Percentiles rank a stretch among this genome's conserved stretches.
phyloP scores from a whole-genome alignment of 345 rosid genomes.

The Pistacia integerrima region DNA sequence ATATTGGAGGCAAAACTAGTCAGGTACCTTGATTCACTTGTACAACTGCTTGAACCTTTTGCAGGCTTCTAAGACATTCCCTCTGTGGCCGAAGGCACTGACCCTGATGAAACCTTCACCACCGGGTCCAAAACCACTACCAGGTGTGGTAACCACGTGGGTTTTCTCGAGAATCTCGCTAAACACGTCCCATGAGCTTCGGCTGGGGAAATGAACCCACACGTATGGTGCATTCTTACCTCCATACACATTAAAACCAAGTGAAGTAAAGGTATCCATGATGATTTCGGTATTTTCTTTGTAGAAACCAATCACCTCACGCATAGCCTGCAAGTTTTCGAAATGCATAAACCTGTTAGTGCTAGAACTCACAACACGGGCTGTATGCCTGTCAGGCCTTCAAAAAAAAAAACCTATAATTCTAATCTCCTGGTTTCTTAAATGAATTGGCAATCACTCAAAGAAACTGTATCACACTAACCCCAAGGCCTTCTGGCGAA shows the following conservation, averaged over 20 bases:
- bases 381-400: background rate
- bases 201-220: conserved; percentile 97
- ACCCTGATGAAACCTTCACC: conserved; percentile 95
- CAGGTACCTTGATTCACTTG: background rate
- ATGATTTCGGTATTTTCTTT: conserved; percentile 86
- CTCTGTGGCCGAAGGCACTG: conserved; percentile 92
- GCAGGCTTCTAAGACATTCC: conserved; percentile 86
- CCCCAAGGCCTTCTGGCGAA: conserved; percentile 80
- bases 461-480: conserved; percentile 26
- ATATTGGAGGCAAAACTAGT: background rate
- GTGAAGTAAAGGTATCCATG: conserved; percentile 72
- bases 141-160: conserved; percentile 91
- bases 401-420: background rate
- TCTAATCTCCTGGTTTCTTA: background rate
- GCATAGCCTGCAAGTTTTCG: conserved; percentile 68
- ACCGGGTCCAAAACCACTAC: conserved; percentile 95
- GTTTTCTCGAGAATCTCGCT: conserved; percentile 89
- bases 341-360: conserved; percentile 7
- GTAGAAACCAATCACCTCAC: conserved; percentile 83
- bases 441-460: background rate
- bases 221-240: conserved; percentile 92
- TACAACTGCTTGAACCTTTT: conserved; percentile 76
- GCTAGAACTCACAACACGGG: background rate
- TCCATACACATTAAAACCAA: conserved; percentile 84
- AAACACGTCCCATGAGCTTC: conserved; percentile 95